Percentiles rank a stretch among this genome's conserved stretches.
These are phyloP conservation scores for Aphanomyces astaci DNA, from an alignment of 352 stramenopile genomes.

Conservation along the genomic window DNA sequence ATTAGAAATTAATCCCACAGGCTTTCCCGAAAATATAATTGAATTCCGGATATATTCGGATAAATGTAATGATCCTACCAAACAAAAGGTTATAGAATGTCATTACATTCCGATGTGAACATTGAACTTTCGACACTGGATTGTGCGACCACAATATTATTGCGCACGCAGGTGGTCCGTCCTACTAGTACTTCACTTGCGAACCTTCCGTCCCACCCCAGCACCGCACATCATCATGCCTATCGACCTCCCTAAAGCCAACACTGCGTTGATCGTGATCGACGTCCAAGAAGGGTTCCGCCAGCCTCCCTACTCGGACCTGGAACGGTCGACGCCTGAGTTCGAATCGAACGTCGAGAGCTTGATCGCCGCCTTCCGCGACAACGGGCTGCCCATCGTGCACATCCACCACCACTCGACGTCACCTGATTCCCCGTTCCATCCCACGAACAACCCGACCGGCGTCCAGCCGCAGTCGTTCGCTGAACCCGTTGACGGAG, in stretches of 20 bases:
- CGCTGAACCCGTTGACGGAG: not conserved
- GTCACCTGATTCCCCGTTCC: not conserved
- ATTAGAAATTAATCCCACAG: no score
- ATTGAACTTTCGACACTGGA: no score
- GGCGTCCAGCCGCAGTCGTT: not conserved
- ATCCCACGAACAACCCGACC: not conserved
- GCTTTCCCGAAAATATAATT: no score
- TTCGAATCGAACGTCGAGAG: not conserved
- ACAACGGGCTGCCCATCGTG: not conserved
- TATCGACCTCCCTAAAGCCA: not conserved
- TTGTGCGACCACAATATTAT: not conserved
- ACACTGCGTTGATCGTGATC: not conserved
- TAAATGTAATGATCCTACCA: no score
- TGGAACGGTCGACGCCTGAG: not conserved
- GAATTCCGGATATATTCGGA: no score
- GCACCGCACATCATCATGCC: not conserved
- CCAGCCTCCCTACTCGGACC: not conserved
- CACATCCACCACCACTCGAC: not conserved
- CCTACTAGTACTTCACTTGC: no score
- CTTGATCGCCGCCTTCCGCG: not conserved
- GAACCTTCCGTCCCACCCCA: no score
- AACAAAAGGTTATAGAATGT: no score
- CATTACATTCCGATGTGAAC: no score
- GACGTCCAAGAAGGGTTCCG: conserved; percentile 2
- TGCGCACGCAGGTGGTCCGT: no score